phyloP scores from a whole-genome alignment of 306 rosid genomes.

The Carpinus fangiana region DNA sequence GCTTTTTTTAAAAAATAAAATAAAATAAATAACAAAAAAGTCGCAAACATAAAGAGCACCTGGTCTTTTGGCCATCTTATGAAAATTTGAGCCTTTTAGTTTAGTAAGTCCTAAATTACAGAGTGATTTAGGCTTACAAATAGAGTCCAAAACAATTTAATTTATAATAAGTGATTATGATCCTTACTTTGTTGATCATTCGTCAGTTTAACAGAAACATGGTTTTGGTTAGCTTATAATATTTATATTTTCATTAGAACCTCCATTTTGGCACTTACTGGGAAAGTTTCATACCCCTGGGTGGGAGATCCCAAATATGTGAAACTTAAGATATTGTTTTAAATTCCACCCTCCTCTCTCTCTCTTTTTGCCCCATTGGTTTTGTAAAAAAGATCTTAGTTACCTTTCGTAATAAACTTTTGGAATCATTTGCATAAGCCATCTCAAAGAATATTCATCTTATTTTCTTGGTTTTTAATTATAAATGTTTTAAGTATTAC shows the following conservation, averaged over 20 bases:
- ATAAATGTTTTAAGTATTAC: neutral
- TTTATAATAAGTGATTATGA: neutral
- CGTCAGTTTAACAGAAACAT: neutral
- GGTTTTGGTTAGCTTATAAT: neutral
- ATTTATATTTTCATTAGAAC: neutral
- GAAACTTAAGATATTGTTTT: neutral
- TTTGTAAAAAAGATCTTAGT: neutral
- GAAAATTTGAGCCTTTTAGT: neutral
- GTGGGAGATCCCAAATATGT: neutral
- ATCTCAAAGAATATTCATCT: neutral
- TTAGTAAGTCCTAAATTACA: neutral
- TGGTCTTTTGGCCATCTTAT: neutral
- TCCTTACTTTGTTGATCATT: neutral
- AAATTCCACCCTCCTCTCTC: neutral
- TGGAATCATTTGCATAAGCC: neutral
- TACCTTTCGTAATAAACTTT: neutral
- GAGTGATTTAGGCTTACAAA: neutral
- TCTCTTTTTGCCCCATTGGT: neutral
- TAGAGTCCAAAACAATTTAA: neutral
- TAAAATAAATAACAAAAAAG: neutral
- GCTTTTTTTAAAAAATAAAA: neutral
- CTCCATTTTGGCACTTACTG: neutral
- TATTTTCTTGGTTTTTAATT: neutral
- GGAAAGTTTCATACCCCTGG: neutral
- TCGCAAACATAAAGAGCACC: neutral